Evolutionary conservation across 2,329 filamentous ascomycete genomes (phyloP).

Genomic region (Fusarium sp.): DNA sequence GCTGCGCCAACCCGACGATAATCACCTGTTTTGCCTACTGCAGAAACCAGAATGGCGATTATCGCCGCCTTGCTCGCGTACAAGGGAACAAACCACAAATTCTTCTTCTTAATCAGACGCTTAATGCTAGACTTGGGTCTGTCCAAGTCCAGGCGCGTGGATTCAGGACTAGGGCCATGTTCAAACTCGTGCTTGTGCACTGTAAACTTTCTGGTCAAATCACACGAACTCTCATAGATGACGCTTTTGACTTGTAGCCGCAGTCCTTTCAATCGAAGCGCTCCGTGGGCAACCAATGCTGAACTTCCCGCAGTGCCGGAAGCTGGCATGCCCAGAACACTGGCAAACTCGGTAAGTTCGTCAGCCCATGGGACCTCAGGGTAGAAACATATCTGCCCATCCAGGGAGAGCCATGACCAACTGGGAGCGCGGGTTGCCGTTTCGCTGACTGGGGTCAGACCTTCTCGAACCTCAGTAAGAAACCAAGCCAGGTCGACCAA

Average conservation of each 20-base stretch:
- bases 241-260: background rate
- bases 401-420: constrained; percentile 8
- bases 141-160: background rate
- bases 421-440: background rate
- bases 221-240: background rate
- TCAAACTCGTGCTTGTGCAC: background rate
- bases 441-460: background rate
- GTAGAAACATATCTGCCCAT: background rate
- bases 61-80: background rate
- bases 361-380: background rate
- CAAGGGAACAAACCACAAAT: background rate
- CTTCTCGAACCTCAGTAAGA: background rate
- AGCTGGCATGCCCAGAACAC: background rate
- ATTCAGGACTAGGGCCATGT: background rate
- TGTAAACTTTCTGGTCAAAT: background rate
- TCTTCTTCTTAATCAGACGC: background rate
- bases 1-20: background rate
- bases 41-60: background rate
- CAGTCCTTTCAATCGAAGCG: background rate
- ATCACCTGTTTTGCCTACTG: background rate
- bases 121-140: background rate
- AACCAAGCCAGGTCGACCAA: background rate
- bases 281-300: background rate
- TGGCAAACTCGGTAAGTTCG: background rate
- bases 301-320: background rate